A percentile compares a stretch with the other conserved stretches of the same genome.
Conservation (phyloP, 805 yeast genomes). For the Metschnikowia kofuensis region DNA sequence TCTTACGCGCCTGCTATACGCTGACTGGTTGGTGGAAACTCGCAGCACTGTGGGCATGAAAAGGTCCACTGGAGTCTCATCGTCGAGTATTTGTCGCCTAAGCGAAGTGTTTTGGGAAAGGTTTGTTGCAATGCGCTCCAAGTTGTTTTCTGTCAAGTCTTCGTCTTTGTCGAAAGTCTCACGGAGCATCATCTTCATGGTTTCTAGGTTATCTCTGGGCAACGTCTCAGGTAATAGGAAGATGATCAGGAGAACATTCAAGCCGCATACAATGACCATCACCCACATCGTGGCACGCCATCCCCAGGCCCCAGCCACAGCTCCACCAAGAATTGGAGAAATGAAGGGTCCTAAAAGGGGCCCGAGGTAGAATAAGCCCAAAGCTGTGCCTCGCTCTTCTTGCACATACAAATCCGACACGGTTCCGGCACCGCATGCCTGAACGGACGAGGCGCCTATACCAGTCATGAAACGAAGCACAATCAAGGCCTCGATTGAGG, state of each 20-base stretch:
- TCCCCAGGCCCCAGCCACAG: conserved; percentile 65
- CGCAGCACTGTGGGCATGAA: conserved; percentile 38
- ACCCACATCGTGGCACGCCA: conserved; percentile 93
- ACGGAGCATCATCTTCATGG: conserved; percentile 18
- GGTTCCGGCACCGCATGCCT: conserved; percentile 88
- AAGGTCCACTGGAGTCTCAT: conserved; percentile 38
- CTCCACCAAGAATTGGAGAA: conserved; percentile 79
- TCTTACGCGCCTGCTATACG: conserved; percentile 27
- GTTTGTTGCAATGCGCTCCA: conserved; percentile 34
- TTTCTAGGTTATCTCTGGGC: conserved; percentile 57
- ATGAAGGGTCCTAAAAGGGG: conserved; percentile 77
- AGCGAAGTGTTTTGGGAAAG: conserved; percentile 22
- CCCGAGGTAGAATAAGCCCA: conserved; percentile 80
- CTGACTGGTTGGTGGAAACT: conserved; percentile 32
- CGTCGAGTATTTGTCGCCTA: conserved; percentile 16
- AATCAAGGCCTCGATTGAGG: conserved; percentile 58
- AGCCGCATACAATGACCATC: conserved; percentile 63
- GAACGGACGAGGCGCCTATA: conserved; percentile 72
- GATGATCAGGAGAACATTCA: conserved; percentile 46
- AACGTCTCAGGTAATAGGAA: conserved; percentile 79
- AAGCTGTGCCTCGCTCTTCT: conserved; percentile 69
- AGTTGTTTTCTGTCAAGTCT: conserved; percentile 17
- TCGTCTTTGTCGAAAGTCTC: conserved; percentile 5
- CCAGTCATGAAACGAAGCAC: conserved; percentile 76
- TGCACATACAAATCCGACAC: conserved; percentile 69